phyloP scores from a whole-genome alignment of 257 asterid species.

The Ophiorrhiza pumila region DNA sequence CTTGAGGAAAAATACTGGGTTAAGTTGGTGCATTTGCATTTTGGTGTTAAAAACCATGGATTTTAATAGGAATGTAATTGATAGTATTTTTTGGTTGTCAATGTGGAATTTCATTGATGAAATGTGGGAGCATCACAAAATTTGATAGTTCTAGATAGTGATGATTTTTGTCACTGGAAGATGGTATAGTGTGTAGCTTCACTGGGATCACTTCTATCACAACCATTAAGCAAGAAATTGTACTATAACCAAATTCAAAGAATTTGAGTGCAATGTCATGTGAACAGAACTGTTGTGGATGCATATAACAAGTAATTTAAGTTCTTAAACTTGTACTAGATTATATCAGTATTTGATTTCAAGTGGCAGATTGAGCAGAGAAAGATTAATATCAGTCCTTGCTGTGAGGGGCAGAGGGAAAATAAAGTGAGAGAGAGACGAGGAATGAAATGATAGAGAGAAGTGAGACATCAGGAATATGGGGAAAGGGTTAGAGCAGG shows the following conservation, averaged over 20 bases:
- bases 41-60: neutral
- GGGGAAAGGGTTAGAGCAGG: neutral
- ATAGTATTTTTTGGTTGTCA: neutral
- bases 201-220: neutral
- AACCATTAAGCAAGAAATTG: neutral
- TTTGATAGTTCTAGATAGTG: neutral
- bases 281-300: neutral
- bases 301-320: neutral
- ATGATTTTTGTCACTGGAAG: neutral
- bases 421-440: neutral
- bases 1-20: neutral
- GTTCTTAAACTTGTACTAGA: neutral
- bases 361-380: neutral
- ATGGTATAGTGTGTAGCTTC: neutral
- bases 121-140: neutral
- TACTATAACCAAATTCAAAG: too few relatives aligned
- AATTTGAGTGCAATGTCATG: neutral
- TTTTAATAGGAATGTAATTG: neutral
- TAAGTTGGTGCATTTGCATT: neutral
- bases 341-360: neutral
- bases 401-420: neutral
- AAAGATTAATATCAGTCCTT: neutral
- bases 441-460: neutral
- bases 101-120: neutral
- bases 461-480: neutral